These are phyloP conservation scores for Coleophoma cylindrospora DNA, from an alignment of 2,329 filamentous ascomycete genomes.

Conservation along the genomic window DNA sequence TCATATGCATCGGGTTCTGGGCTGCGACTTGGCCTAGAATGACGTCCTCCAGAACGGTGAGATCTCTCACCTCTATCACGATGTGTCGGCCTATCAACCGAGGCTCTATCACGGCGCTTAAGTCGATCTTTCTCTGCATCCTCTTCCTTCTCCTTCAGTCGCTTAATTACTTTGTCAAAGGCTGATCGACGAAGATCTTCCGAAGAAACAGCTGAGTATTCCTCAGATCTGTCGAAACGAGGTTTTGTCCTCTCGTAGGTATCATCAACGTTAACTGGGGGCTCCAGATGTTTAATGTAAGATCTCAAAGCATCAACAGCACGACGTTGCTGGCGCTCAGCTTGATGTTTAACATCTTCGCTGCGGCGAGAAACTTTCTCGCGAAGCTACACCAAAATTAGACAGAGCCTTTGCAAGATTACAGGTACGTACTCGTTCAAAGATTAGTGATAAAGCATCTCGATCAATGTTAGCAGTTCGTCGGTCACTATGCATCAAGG, in stretches of 20 bases:
- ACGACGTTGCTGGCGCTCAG: slow-evolving; percentile 80
- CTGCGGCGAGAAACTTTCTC: slow-evolving; percentile 79
- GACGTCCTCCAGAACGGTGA: slow-evolving; percentile 52
- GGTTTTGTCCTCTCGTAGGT: slow-evolving; percentile 84
- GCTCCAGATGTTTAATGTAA: slow-evolving; percentile 84
- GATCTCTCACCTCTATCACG: slow-evolving; percentile 47
- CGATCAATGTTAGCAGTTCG: slow-evolving; percentile 83
- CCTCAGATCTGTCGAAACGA: slow-evolving; percentile 73
- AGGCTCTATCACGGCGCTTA: slow-evolving; percentile 52
- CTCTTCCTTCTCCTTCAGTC: slow-evolving; percentile 87
- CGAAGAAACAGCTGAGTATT: slow-evolving; percentile 76
- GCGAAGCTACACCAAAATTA: slow-evolving; percentile 52
- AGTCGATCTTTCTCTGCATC: slow-evolving; percentile 65
- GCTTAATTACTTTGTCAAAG: slow-evolving; percentile 88
- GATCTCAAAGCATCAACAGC: slow-evolving; percentile 81
- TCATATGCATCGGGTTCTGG: slow-evolving; percentile 95
- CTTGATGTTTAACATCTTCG: slow-evolving; percentile 77
- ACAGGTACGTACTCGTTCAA: slow-evolving; percentile 60
- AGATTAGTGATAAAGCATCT: slow-evolving; percentile 75
- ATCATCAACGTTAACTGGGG: slow-evolving; percentile 71
- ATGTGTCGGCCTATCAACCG: neutral
- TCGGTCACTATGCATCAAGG: slow-evolving; percentile 77
- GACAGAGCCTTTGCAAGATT: slow-evolving; percentile 6
- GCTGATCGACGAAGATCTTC: slow-evolving; percentile 79
- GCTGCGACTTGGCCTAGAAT: slow-evolving; percentile 68